Percentiles rank a stretch among this genome's conserved stretches.
Conservation (phyloP, 2,329 filamentous ascomycete species). For the Apiospora malaysiana region DNA sequence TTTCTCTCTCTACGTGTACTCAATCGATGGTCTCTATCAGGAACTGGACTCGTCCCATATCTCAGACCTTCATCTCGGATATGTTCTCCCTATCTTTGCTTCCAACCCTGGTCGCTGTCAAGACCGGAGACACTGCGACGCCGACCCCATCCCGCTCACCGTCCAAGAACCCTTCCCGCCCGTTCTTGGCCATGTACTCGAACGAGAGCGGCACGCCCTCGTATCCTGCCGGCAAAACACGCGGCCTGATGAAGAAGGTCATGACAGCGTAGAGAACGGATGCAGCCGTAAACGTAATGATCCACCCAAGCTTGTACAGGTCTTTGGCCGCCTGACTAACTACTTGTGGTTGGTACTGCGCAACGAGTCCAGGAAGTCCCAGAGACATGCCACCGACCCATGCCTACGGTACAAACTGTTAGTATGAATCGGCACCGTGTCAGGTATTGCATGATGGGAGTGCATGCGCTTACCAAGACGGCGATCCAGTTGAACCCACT, state of each 20-base stretch:
- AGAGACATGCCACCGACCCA: constrained; percentile 37
- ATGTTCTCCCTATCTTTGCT: background rate
- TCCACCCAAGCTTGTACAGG: constrained; percentile 41
- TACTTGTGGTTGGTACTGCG: constrained; percentile 38
- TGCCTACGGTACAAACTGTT: constrained; percentile 18
- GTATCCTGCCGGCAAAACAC: constrained; percentile 16
- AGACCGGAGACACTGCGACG: constrained; percentile 5
- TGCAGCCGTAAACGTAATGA: constrained; percentile 22
- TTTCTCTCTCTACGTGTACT: background rate
- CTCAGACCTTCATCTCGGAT: constrained; percentile 1
- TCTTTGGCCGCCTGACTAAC: constrained; percentile 38
- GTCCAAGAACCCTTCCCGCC: constrained; percentile 22
- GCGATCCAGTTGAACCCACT: constrained; percentile 40
- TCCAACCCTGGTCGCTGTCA: background rate
- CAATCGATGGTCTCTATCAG: background rate
- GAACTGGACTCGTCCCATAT: background rate
- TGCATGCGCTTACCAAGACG: constrained; percentile 24
- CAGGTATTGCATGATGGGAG: background rate
- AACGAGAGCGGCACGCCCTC: constrained; percentile 18
- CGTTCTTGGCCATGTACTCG: constrained; percentile 23
- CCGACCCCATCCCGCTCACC: constrained; percentile 17
- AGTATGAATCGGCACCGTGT: background rate
- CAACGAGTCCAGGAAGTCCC: constrained; percentile 41
- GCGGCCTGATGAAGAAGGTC: constrained; percentile 2
- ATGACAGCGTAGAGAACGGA: constrained; percentile 12